A percentile compares a stretch with the other conserved stretches of the same genome.
Evolutionary conservation across 2,329 filamentous ascomycete species (phyloP).

Genomic region (Xylariaceae sp.): DNA sequence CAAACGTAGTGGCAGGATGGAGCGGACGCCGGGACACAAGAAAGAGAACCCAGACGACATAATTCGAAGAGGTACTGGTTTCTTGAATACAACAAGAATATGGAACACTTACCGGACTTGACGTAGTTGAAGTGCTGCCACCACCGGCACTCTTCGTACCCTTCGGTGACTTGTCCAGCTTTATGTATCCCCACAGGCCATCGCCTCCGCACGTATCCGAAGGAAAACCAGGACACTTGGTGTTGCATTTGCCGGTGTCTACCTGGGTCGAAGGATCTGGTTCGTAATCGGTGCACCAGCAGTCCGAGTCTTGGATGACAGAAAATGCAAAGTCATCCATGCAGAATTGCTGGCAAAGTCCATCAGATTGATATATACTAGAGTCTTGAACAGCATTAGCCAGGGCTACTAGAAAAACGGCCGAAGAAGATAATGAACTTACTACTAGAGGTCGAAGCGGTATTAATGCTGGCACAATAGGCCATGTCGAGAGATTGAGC

Average conservation of each 20-base stretch:
- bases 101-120: conserved; percentile 35
- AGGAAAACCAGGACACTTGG: conserved; percentile 69
- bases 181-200: conserved; percentile 67
- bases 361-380: conserved; percentile 68
- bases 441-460: conserved; percentile 46
- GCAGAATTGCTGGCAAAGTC: conserved; percentile 67
- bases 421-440: conserved; percentile 34
- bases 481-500: conserved; percentile 38
- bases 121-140: conserved; percentile 24
- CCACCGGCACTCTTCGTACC: conserved; percentile 55
- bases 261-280: conserved; percentile 52
- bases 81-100: conserved; percentile 19
- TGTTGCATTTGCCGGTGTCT: conserved; percentile 53
- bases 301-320: conserved; percentile 64
- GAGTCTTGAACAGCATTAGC: conserved; percentile 45
- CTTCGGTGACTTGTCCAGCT: conserved; percentile 54
- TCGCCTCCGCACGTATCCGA: conserved; percentile 66
- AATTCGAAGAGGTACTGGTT: conserved; percentile 22
- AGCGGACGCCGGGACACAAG: conserved; percentile 8
- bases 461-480: conserved; percentile 53
- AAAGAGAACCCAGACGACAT: conserved; percentile 24
- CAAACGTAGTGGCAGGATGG: conserved; percentile 3
- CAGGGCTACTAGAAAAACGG: conserved; percentile 20
- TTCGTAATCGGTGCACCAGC: conserved; percentile 75
- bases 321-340: conserved; percentile 63